These are phyloP conservation scores for Candida methanosorbosa DNA, from an alignment of 805 yeast genomes.

Conservation along the genomic window DNA sequence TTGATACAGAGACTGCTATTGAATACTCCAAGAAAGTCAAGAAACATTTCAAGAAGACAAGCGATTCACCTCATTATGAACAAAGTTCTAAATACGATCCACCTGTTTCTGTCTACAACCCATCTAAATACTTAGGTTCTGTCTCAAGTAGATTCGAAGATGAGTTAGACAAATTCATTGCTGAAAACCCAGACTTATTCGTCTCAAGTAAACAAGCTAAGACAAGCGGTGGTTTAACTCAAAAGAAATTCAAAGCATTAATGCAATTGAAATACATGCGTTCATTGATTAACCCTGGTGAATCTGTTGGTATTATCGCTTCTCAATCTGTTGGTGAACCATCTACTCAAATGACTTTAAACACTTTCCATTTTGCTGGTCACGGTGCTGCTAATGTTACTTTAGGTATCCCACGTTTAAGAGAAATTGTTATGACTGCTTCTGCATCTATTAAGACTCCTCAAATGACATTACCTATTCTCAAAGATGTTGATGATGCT, in stretches of 20 bases:
- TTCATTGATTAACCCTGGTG: constrained; percentile 92
- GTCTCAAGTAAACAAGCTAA: constrained; percentile 41
- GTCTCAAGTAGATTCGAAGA: constrained; percentile 86
- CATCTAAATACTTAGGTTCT: constrained; percentile 85
- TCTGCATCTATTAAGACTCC: constrained; percentile 95
- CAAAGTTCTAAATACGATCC: constrained; percentile 74
- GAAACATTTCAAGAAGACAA: constrained; percentile 62
- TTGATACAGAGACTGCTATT: constrained; percentile 80
- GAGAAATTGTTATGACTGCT: constrained; percentile 99
- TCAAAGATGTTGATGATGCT: constrained; percentile 70
- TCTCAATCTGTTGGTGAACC: constrained; percentile 99
- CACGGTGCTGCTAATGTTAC: constrained; percentile 99
- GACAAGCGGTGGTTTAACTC: constrained; percentile 42
- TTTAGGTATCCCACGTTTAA: constrained; percentile 98
- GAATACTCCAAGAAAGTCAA: constrained; percentile 74
- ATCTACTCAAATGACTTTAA: constrained; percentile 96
- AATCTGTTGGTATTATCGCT: constrained; percentile 96
- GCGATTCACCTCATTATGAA: constrained; percentile 51
- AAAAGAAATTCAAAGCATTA: constrained; percentile 85
- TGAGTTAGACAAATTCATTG: constrained; percentile 64
- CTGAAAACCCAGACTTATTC: constrained; percentile 45
- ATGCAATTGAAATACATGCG: constrained; percentile 99
- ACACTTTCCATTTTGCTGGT: constrained; percentile 98
- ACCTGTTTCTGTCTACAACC: constrained; percentile 74
- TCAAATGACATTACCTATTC: constrained; percentile 90